Percentiles rank a stretch among this genome's conserved stretches.
Evolutionary conservation across 116 monocot species (phyloP).

Genomic region (Trichopus zeylanicus): DNA sequence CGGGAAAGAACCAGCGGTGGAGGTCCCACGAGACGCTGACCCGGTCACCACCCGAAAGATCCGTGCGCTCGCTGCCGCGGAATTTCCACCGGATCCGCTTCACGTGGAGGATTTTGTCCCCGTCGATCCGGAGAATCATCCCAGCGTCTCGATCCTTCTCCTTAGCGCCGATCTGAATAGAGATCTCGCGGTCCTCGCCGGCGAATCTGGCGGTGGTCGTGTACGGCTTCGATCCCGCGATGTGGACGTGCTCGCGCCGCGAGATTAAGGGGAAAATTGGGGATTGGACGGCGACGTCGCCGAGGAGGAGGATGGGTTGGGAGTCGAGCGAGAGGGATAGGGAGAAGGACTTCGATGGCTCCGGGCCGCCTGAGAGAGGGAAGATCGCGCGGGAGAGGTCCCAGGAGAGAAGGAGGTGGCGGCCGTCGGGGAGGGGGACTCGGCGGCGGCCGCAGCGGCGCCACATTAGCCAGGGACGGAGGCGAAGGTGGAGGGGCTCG

Average conservation of each 20-base stretch:
- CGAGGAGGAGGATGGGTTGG: slow-evolving; percentile 44
- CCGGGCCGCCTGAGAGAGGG: slow-evolving; percentile 37
- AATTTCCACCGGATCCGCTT: slow-evolving; percentile 60
- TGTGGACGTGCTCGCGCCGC: slow-evolving; percentile 58
- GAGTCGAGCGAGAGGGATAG: slow-evolving; percentile 47
- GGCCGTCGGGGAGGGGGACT: slow-evolving; percentile 21
- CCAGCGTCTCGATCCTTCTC: slow-evolving; percentile 14
- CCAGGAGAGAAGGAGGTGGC: slow-evolving; percentile 48
- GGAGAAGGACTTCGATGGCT: slow-evolving; percentile 42
- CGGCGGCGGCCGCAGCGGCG: slow-evolving; percentile 51
- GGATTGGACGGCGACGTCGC: slow-evolving; percentile 28
- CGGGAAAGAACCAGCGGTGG: slow-evolving; percentile 70
- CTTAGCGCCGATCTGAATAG: slow-evolving; percentile 27
- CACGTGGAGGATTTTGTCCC: slow-evolving; percentile 34
- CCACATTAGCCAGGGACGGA: slow-evolving; percentile 79
- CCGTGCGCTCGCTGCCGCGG: slow-evolving; percentile 46
- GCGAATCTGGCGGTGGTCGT: slow-evolving; percentile 34
- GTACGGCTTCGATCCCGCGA: slow-evolving; percentile 26
- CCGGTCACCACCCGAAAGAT: slow-evolving; percentile 22
- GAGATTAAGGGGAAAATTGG: slow-evolving; percentile 24
- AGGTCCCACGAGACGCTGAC: slow-evolving; percentile 88
- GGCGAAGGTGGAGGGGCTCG: slow-evolving; percentile 24
- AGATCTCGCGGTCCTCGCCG: slow-evolving; percentile 42
- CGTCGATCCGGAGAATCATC: slow-evolving; percentile 36
- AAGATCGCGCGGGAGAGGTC: slow-evolving; percentile 58